Evolutionary conservation across 2,329 filamentous ascomycete species (phyloP).

Genomic region (Clonostachys solani): DNA sequence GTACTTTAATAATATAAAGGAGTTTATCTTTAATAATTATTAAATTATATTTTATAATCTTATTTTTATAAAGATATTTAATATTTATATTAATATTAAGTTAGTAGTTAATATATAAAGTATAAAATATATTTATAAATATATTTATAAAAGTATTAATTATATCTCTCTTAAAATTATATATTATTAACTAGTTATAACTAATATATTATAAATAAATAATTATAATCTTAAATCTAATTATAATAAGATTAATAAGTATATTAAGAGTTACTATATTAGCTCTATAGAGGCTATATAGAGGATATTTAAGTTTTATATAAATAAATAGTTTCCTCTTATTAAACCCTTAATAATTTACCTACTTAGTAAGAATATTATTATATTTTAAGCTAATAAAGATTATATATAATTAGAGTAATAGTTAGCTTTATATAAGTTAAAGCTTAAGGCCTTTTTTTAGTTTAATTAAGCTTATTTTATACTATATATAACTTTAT

Average conservation of each 20-base stretch:
- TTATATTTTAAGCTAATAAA: background rate
- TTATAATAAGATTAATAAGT: background rate
- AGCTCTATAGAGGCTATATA: background rate
- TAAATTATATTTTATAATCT: background rate
- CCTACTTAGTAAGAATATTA: background rate
- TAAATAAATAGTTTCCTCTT: background rate
- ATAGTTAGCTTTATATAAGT: background rate
- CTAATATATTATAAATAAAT: background rate
- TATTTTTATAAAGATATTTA: background rate
- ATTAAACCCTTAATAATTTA: background rate
- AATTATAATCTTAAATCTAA: background rate
- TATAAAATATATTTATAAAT: background rate
- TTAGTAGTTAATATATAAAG: background rate
- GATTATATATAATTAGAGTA: background rate
- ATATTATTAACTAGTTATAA: too few species aligned
- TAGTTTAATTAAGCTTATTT: too few species aligned
- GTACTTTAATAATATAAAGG: background rate
- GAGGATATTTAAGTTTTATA: background rate
- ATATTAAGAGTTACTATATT: background rate
- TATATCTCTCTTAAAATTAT: background rate
- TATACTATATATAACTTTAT: background rate
- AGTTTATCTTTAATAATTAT: too few species aligned
- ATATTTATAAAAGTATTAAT: background rate
- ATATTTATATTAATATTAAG: background rate
- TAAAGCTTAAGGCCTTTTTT: too few species aligned